phyloP scores from a whole-genome alignment of 1,139 yeast species.

The Yamadazyma pseudoaaseri region DNA sequence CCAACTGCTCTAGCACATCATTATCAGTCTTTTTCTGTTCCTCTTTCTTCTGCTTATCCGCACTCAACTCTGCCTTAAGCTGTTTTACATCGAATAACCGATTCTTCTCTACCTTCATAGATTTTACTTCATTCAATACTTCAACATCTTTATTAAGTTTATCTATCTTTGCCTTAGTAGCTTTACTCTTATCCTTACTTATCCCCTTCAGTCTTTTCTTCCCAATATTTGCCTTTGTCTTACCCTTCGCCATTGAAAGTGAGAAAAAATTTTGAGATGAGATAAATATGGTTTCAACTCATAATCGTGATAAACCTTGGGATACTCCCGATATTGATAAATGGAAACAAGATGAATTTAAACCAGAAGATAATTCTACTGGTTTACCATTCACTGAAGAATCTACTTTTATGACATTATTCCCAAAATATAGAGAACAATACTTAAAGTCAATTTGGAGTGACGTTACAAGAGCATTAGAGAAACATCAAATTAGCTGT shows the following conservation, averaged over 20 bases:
- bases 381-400: constrained; percentile 92
- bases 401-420: constrained; percentile 88
- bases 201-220: constrained; percentile 7
- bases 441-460: constrained; percentile 91
- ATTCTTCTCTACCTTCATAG: constrained; percentile 12
- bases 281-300: constrained; percentile 77
- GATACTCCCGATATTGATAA: constrained; percentile 94
- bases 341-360: constrained; percentile 89
- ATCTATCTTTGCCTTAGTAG: constrained; percentile 40
- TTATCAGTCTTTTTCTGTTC: constrained; percentile 45
- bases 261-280: constrained; percentile 14
- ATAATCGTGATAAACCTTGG: constrained; percentile 96
- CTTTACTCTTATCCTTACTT: constrained; percentile 25
- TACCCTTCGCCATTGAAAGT: constrained; percentile 6
- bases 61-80: constrained; percentile 41
- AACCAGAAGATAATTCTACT: constrained; percentile 81
- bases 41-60: constrained; percentile 36
- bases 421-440: constrained; percentile 94
- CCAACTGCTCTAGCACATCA: constrained; percentile 58
- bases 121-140: constrained; percentile 37
- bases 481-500: constrained; percentile 72
- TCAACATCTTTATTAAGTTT: constrained; percentile 41
- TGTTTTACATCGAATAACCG: constrained; percentile 32
- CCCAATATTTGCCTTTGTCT: constrained; percentile 16
- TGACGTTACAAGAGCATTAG: constrained; percentile 81